Evolutionary conservation across 1,139 yeast species (phyloP).

Genomic region (Yamadazyma sp.): DNA sequence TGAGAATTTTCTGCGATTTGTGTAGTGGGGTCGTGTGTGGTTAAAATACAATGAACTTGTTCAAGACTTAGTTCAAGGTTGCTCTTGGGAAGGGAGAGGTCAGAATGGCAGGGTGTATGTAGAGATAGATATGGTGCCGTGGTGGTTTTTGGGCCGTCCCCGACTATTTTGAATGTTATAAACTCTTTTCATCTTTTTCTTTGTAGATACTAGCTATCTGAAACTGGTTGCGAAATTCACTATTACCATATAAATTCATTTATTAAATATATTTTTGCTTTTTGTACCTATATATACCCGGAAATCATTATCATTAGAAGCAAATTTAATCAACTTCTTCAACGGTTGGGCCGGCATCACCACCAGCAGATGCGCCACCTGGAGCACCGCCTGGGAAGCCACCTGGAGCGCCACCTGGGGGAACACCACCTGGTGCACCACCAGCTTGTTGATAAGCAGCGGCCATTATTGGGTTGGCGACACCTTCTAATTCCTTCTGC

Average conservation of each 20-base stretch:
- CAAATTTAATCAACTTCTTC: constrained; percentile 63
- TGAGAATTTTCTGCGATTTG: not conserved
- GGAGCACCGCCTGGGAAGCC: constrained; percentile 46
- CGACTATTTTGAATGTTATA: too few species aligned
- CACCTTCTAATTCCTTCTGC: constrained; percentile 64
- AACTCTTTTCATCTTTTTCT: too few species aligned
- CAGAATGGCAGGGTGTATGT: too few species aligned
- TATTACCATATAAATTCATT: not conserved
- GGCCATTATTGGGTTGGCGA: constrained; percentile 66
- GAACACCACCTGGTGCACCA: constrained; percentile 19
- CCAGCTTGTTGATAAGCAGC: constrained; percentile 55
- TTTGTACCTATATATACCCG: not conserved
- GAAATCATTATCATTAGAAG: constrained; percentile 1
- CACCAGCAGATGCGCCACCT: constrained; percentile 30
- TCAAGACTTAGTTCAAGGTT: too few species aligned
- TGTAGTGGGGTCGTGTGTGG: constrained; percentile 1
- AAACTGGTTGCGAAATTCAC: constrained; percentile 1
- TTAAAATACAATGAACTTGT: not conserved
- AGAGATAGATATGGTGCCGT: too few species aligned
- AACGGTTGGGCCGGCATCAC: constrained; percentile 62
- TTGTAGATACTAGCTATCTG: too few species aligned
- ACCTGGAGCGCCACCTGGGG: constrained; percentile 34
- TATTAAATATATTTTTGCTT: not conserved
- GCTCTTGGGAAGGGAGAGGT: too few species aligned
- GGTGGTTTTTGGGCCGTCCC: too few species aligned